Evolutionary conservation across 2,329 filamentous ascomycete genomes (phyloP), one percentile per base, ranked within the genome.

Genomic region (Trichoderma koningii): DNA sequence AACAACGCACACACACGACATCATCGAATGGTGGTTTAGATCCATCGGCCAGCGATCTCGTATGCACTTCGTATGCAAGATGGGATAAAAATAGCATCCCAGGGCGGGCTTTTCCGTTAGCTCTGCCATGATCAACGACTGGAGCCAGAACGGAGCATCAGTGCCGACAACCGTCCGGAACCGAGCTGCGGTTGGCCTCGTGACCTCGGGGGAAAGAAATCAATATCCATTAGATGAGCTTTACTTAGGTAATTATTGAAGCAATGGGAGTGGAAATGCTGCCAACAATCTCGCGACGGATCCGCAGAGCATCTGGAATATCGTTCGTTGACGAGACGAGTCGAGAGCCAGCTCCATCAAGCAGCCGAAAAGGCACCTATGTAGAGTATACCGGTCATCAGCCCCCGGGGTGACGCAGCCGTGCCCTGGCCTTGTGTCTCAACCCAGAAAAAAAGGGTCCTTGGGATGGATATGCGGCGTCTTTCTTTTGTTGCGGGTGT

Each of bases 111-210:
- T 38, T 61, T 45, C 30, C 26, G 57, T 14, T 41, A 61, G 44
- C 30, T 38, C 52, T 52, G 26, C 17, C 15, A 14, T 38, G 7
- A 38, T 38, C 10, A 23, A 52, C 21, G 21, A 23, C 21, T 23
- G 6, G 14, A 28, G 28, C n/a, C 41, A 44, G n/a, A 17, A 15
- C 19, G 28, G 34, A 38, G 34, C 34, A 3, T 38, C 51, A 42
- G 57, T 26, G 48, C 47, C 57, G 52, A 19, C 38, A 61, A 52
- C 50, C 52, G 23, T 41, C 57, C 23, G 48, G 38, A 52, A 23
- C 41, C 56, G 57, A 10, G 57, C 57, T 61, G 34, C 14, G 7
- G 30, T 21, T 21, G 57, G 38, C 57, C 57, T 61, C 57, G 48
- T 61, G 57, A 61, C 57, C 57, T 41, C n/a, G 14, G 21, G 21